Evolutionary conservation across 352 stramenopile species (phyloP), one percentile per base, ranked within the genome.

Genomic region (Phytophthora lateralis): DNA sequence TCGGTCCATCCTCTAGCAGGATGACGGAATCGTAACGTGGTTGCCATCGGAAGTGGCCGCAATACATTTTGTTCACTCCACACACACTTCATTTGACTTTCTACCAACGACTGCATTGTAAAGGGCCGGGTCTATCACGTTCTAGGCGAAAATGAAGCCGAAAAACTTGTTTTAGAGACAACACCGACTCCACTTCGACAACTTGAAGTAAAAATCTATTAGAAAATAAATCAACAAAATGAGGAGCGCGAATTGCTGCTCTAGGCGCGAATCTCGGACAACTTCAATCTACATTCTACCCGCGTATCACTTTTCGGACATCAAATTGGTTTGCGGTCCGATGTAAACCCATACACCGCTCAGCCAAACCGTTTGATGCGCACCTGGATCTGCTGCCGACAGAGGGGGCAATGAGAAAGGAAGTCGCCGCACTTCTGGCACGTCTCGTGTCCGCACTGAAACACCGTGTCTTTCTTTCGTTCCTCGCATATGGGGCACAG

Each of bases 361-460:
- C 37, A 85, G 14, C 51, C 79, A 66, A 85, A 95, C 26, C 80
- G 80, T 38, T 82, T 84, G 58, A 93, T 95, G 20, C 87, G 82
- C 34, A 89, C 69, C 41, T 87, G 78, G 43, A 94, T 96, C 21
- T 75, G 39, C 44, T 90, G 72, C 6, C 85, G 80, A 66, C 85
- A 96, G 15, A 77, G 85, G 8, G 87, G 87, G 37, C 85, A 96
- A 46, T 90, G 65, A 24, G 65, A 63, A 17, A 96, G 34, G 29
- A 86, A 61, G 8, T 82, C 44, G 0, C 71, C 68, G 38, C 87
- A 93, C 11, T 61, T 57, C 20, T 68, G 57, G 48, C 87, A 96
- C 26, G 85, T 93, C 53, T 96, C 82, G 55, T 96, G 87, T 17
- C 83, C 87, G 50, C 85, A 94, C 69, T 93, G 85, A 69, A 93